These are phyloP conservation scores for Allium sativum DNA, from an alignment of 106 monocot species.

Conservation along the genomic window DNA sequence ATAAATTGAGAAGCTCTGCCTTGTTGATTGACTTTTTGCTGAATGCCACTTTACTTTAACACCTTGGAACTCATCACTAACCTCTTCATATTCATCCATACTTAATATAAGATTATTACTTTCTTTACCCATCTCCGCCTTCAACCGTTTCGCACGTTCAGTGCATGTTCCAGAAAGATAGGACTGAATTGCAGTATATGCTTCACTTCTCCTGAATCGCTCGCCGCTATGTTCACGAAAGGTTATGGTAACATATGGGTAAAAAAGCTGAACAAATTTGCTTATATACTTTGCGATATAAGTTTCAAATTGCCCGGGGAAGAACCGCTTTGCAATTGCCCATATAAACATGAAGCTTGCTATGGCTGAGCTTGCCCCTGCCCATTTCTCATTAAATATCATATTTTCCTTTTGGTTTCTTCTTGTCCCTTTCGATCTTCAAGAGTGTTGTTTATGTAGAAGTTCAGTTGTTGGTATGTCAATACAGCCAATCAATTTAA, in stretches of 20 bases:
- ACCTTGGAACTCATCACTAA: neutral
- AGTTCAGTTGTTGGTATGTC: too few relatives aligned
- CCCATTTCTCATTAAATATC: neutral
- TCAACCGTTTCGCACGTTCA: constrained; percentile 22
- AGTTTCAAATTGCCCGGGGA: constrained; percentile 12
- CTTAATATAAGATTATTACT: neutral
- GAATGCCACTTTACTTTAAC: constrained; percentile 4
- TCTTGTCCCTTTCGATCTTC: too few relatives aligned
- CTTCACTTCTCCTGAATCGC: constrained; percentile 30
- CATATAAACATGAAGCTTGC: constrained; percentile 24
- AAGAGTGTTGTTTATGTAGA: too few relatives aligned
- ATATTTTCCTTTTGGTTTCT: too few relatives aligned
- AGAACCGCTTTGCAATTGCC: constrained; percentile 25
- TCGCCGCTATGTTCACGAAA: constrained; percentile 42
- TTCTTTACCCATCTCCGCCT: constrained; percentile 22
- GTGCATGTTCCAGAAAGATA: constrained; percentile 38
- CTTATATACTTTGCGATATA: constrained; percentile 1
- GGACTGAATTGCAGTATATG: constrained; percentile 40
- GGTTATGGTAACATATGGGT: constrained; percentile 50
- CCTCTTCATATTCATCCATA: neutral
- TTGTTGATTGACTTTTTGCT: neutral
- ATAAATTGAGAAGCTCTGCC: neutral
- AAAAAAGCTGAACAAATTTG: constrained; percentile 14
- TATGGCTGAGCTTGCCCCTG: constrained; percentile 1
- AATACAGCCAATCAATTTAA: too few relatives aligned